Evolutionary conservation across 2,329 filamentous ascomycete species (phyloP), one percentile per base, ranked within the genome.

Genomic region (Akanthomyces muscarius): DNA sequence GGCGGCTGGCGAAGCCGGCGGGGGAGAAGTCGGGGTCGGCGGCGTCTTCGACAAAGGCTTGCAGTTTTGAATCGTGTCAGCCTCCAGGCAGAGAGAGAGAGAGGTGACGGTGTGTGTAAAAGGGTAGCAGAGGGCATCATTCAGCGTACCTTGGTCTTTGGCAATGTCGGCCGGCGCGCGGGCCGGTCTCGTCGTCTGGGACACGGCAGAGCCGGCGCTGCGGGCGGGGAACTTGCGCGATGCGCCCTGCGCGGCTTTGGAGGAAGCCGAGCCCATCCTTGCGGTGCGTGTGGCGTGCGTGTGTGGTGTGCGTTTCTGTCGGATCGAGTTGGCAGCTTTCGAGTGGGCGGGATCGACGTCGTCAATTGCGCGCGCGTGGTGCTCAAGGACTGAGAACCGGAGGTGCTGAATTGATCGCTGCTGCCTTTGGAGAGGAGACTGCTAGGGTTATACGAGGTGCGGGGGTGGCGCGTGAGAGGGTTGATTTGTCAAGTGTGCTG

Each of bases 1-100:
- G 77, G 18, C 83, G 82, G 55, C 74, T 73, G 10, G 82, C 79
- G 71, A 83, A 85, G 65, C 74, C 78, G n/a, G 75, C 70, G 51
- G 76, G 72, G 21, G 73, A 65, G 42, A 71, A 68, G 67, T 81
- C 76, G n/a, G 80, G 76, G 63, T 80, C 76, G 65, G 68, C 67
- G 42, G 72, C 72, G 63, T 81, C 77, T 45, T 74, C 69, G 60
- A 69, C 73, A 64, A 79, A 75, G 11, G 75, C 78, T 82, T 36
- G 5, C 16, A 5, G 13, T 5, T 50, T 16, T 30, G 10, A 13
- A 16, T 8, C 8, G 21, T 36, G 11, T 8, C 16, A 4, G 45
- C 51, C 7, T 14, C 10, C 28, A 11, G 25, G 10, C 14, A n/a
- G 7, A 14, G 21, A 21, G 21, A 4, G 16, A 18, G n/a, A 6